A percentile compares a stretch with the other conserved stretches of the same genome.
Conservation (phyloP, 176 grass and related monocot genomes). For the Luzula sylvatica region DNA sequence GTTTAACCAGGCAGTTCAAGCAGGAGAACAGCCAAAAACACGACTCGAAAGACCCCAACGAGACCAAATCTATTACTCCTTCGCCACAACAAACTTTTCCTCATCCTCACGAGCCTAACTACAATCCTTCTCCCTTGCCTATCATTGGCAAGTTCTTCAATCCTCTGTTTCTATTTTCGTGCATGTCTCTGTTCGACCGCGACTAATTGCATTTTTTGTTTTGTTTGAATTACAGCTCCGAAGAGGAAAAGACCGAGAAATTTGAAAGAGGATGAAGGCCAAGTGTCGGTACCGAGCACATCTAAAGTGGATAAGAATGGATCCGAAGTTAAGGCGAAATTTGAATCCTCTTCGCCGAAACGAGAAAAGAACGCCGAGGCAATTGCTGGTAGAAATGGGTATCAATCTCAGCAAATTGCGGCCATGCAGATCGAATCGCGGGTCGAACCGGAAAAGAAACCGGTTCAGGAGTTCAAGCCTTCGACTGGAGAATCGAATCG, state of each 20-base stretch:
- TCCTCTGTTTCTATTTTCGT: neutral
- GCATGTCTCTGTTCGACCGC: neutral
- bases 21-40: constrained; percentile 47
- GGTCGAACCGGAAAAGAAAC: constrained; percentile 34
- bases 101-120: constrained; percentile 43
- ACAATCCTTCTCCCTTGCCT: constrained; percentile 27
- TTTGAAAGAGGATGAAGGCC: constrained; percentile 60
- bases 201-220: neutral
- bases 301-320: constrained; percentile 27
- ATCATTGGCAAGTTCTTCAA: constrained; percentile 31
- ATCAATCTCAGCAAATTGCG: neutral
- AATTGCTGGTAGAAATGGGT: constrained; percentile 28
- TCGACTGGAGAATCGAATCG: constrained; percentile 27
- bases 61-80: constrained; percentile 59
- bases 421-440: constrained; percentile 6
- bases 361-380: constrained; percentile 40
- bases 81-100: constrained; percentile 46
- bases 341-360: constrained; percentile 32
- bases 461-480: constrained; percentile 34
- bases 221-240: constrained; percentile 35
- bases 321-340: constrained; percentile 20
- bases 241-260: constrained; percentile 83
- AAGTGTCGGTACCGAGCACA: constrained; percentile 30
- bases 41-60: constrained; percentile 37
- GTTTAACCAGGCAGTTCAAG: constrained; percentile 80